These are phyloP conservation scores for Pythium phragmitis DNA, from an alignment of 352 stramenopile genomes.

Conservation along the genomic window DNA sequence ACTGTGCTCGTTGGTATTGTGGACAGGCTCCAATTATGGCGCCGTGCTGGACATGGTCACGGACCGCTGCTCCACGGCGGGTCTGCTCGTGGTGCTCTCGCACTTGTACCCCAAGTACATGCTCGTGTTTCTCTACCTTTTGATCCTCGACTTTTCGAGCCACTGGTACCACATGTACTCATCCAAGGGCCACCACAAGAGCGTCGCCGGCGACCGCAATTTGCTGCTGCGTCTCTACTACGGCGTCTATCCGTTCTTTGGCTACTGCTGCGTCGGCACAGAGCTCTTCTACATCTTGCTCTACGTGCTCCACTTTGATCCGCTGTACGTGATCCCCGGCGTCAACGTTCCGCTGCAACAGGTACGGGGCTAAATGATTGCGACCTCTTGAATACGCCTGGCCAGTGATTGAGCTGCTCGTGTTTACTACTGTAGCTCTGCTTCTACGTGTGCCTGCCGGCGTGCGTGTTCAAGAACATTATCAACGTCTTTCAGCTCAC, in stretches of 20 bases:
- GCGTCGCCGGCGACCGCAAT: constrained; percentile 89
- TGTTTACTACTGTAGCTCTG: constrained; percentile 42
- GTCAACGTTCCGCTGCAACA: constrained; percentile 55
- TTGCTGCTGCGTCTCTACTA: constrained; percentile 95
- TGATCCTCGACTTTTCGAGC: constrained; percentile 96
- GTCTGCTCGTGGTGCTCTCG: constrained; percentile 93
- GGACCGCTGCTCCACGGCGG: constrained; percentile 94
- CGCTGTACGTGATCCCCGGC: constrained; percentile 54
- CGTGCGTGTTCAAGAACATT: constrained; percentile 91
- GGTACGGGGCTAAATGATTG: constrained; percentile 25
- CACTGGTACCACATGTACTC: constrained; percentile 99
- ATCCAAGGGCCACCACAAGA: constrained; percentile 95
- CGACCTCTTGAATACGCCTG: neutral
- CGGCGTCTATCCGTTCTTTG: constrained; percentile 91
- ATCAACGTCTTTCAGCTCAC: constrained; percentile 91
- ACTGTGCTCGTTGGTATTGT: neutral
- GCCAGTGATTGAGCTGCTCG: neutral
- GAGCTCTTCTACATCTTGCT: constrained; percentile 92
- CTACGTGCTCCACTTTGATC: constrained; percentile 88
- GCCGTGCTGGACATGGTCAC: constrained; percentile 98
- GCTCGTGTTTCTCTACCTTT: constrained; percentile 85
- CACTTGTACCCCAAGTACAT: constrained; percentile 88
- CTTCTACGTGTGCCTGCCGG: constrained; percentile 88
- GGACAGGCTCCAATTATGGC: constrained; percentile 89
- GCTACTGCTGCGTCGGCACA: constrained; percentile 91